Evolutionary conservation across 768 basidiomycete species (phyloP), one percentile per base, ranked within the genome.

Genomic region (Fomitopsis serialis): DNA sequence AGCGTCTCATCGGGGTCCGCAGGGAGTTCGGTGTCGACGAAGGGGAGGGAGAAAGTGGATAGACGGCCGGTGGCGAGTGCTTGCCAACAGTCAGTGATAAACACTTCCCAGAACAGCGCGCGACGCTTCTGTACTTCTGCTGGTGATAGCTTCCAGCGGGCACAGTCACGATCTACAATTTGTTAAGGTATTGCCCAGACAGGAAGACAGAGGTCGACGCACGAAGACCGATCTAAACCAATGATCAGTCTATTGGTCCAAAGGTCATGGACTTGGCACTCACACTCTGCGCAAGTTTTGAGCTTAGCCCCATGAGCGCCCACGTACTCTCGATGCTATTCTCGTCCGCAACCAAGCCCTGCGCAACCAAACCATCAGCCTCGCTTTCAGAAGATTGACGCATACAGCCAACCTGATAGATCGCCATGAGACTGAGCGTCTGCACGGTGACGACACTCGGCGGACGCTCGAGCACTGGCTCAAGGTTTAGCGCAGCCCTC

Each of bases 161-260:
- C 78, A 52, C 82, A 79, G 57, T 89, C 87, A 17, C 87, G 82
- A 69, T 89, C 87, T n/a, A n/a, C n/a, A n/a, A n/a, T n/a, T n/a
- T n/a, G n/a, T n/a, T n/a, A n/a, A n/a, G n/a, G n/a, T n/a, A n/a
- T n/a, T n/a, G n/a, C n/a, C n/a, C n/a, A n/a, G n/a, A n/a, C n/a
- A n/a, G n/a, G n/a, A n/a, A n/a, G n/a, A n/a, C n/a, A 43, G 23
- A 2, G 78, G 44, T 5, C 85, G 63, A 70, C 75, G 60, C 50
- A 78, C 76, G 74, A 21, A 76, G 64, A 35, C 75, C 75, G 44
- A 74, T 68, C 72, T 73, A 80, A 10, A 85, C 84, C 66, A 86
- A 80, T 24, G 81, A 78, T 75, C 85, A 85, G 87, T 8, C 83
- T 84, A 8, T 13, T 23, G 10, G 21, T 0, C 11, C 29, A 11